Conservation (phyloP, 352 stramenopile genomes). For the Phytophthora pistaciae region DNA sequence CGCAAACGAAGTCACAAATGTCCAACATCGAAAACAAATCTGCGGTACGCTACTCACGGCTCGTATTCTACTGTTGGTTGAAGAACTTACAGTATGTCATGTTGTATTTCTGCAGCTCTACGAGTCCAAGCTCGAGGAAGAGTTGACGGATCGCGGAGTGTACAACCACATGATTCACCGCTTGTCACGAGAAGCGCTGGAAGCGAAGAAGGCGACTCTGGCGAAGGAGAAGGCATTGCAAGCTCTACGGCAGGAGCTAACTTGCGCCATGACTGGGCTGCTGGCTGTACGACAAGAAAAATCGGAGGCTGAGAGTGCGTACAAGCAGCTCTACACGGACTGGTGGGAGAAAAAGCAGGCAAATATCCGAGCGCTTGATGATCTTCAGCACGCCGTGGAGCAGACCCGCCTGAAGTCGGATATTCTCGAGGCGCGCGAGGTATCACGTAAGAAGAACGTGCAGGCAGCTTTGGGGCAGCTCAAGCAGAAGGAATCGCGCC, state of each 20-base stretch:
- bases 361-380: slow-evolving; percentile 75
- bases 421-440: slow-evolving; percentile 79
- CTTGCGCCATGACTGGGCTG: slow-evolving; percentile 56
- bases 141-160: slow-evolving; percentile 71
- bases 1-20: slow-evolving; percentile 70
- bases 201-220: slow-evolving; percentile 71
- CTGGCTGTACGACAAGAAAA: slow-evolving; percentile 78
- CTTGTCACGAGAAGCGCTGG: slow-evolving; percentile 63
- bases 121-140: slow-evolving; percentile 82
- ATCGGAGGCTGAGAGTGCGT: slow-evolving; percentile 61
- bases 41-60: slow-evolving; percentile 38
- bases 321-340: slow-evolving; percentile 73
- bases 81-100: neutral
- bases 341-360: slow-evolving; percentile 82
- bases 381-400: slow-evolving; percentile 81
- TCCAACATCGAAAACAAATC: slow-evolving; percentile 83
- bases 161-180: slow-evolving; percentile 90
- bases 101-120: slow-evolving; percentile 54
- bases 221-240: slow-evolving; percentile 71
- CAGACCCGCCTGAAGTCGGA: slow-evolving; percentile 80
- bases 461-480: slow-evolving; percentile 75
- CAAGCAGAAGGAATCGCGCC: slow-evolving; percentile 74
- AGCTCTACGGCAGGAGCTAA: slow-evolving; percentile 65
- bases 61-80: neutral
- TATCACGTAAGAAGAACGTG: slow-evolving; percentile 79